Conservation (phyloP, 768 basidiomycete genomes). For the Dioszegia aurantiaca region DNA sequence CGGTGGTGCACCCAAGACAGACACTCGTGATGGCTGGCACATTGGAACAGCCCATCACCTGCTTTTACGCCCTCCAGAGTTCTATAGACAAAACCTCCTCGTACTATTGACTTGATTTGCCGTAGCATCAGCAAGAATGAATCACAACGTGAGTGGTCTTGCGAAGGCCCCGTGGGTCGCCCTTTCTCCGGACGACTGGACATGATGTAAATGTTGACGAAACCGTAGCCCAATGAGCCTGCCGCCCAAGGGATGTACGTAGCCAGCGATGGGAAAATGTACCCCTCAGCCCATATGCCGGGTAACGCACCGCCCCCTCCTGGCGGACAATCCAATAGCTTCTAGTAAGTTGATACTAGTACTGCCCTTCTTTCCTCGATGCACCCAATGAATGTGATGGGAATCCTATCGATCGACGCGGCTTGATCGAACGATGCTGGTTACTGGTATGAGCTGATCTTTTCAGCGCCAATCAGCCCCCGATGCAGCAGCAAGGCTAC, state of each 20-base stretch:
- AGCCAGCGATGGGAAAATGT: conserved; percentile 40
- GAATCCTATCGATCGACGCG: no score
- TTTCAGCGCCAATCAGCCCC: no score
- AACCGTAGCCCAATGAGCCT: no score
- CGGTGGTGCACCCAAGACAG: no score
- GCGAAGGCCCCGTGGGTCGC: not conserved
- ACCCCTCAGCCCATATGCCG: conserved; percentile 20
- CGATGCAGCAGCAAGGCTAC: not conserved
- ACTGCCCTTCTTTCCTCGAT: not conserved
- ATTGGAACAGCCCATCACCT: no score
- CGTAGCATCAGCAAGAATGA: not conserved
- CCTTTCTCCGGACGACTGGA: not conserved
- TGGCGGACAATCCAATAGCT: conserved; percentile 1
- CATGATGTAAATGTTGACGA: no score
- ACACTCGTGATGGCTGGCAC: no score
- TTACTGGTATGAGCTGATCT: no score
- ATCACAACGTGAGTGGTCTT: not conserved
- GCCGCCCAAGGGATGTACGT: conserved; percentile 35
- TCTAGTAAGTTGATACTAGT: not conserved
- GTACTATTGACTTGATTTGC: no score
- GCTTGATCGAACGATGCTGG: no score
- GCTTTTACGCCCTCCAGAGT: no score
- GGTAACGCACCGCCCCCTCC: not conserved
- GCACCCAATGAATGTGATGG: not conserved
- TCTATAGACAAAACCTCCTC: no score